These are phyloP conservation scores for Tolypocladium sp. DNA, from an alignment of 2,329 filamentous ascomycete species.

Conservation along the genomic window DNA sequence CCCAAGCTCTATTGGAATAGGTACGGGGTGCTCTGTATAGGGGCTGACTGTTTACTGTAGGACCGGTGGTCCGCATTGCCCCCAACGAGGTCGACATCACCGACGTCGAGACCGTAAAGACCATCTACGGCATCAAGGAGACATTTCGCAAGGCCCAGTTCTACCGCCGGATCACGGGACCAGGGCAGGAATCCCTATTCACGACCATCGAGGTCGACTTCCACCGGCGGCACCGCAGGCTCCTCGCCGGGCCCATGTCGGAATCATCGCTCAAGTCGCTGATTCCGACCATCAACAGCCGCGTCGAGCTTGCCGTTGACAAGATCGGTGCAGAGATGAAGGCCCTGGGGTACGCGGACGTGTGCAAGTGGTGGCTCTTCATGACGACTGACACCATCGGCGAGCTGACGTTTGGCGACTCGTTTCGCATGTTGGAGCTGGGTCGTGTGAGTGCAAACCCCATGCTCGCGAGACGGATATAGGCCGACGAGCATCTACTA, in stretches of 20 bases:
- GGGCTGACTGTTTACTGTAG: conserved; percentile 1
- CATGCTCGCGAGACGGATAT: background rate
- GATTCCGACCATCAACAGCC: conserved; percentile 22
- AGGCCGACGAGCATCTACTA: background rate
- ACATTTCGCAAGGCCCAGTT: conserved; percentile 14
- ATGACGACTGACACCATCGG: conserved; percentile 46
- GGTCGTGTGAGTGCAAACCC: conserved; percentile 28
- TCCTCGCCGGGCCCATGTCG: conserved; percentile 31
- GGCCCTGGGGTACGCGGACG: conserved; percentile 26
- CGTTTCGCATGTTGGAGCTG: conserved; percentile 40
- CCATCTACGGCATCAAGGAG: conserved; percentile 22
- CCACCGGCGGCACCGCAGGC: conserved; percentile 28
- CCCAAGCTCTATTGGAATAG: background rate
- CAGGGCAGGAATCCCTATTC: conserved; percentile 21
- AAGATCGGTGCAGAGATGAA: conserved; percentile 35
- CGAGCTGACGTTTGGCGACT: conserved; percentile 45
- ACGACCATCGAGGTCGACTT: conserved; percentile 26
- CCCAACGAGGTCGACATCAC: conserved; percentile 13
- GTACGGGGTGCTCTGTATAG: background rate
- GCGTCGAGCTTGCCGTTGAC: conserved; percentile 28
- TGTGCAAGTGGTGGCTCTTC: conserved; percentile 45
- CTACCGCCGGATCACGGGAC: conserved; percentile 11
- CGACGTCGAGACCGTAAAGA: conserved; percentile 11
- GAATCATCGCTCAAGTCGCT: conserved; percentile 22
- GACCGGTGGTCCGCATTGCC: conserved; percentile 14